Base-by-base conservation (phyloP, 2,329 filamentous ascomycete species). In the Aspergillus sp. region DNA sequence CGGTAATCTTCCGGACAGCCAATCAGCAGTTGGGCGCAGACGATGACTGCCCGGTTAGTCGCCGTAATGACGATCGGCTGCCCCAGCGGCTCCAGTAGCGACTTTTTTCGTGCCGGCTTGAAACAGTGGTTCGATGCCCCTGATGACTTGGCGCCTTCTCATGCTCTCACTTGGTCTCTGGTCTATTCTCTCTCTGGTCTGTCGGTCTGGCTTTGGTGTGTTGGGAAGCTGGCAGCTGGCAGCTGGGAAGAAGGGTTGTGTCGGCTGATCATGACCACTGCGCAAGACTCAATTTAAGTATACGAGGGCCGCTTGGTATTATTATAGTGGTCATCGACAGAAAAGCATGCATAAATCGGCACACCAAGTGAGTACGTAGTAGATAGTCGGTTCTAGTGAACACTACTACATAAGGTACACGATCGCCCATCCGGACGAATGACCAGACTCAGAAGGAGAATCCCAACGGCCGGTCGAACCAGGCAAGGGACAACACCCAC, bases 91-190 rank as follows among this genome's bases (percentile, higher is more conserved):
- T 63, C 55, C 58, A 63, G 58, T 44, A 47, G 61, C 59, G 36
- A 30, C 30, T 36, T 52, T 44, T 52, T 59, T 30, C 52, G 55
- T 39, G 25, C 62, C 49, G 41, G 32, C 39, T 57, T 63, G 62
- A 63, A 63, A 63, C 62, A 61, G 62, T 63, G 62, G 62, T 57
- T 63, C 59, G 50, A 44, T 55, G 59, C 58, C 61, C 61, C 61
- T 61, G 61, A 63, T 58, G 41, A 63, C 56, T 58, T 62, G 57
- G 52, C 50, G 32, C 19, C 49, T 54, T 47, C 59, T 42, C 47
- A 51, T 57, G 54, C 56, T 19, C 56, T 19, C 36, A 58, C 54
- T 10, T 17, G 13, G 13, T 36, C 23, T 54, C 23, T 19, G 38
- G 32, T 36, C 32, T 36, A 36, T 36, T 6, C 32, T 30, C 17